These are phyloP conservation scores for Agrocybe pediades DNA, from an alignment of 768 basidiomycete species.

Conservation along the genomic window DNA sequence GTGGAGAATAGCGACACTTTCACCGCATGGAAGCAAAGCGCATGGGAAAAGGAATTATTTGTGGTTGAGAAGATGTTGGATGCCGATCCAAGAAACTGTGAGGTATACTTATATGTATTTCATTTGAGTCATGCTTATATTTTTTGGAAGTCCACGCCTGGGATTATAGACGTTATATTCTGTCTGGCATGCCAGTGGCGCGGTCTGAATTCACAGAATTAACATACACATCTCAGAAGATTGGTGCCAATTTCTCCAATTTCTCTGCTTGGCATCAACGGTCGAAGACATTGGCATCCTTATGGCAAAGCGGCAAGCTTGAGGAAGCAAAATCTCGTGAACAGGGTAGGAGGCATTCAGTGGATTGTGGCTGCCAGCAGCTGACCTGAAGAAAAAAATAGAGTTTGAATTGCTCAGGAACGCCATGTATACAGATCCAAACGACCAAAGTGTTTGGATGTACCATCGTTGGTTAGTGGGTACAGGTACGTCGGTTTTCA, in stretches of 20 bases:
- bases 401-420: conserved; percentile 93
- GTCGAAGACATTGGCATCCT: conserved; percentile 69
- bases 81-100: conserved; percentile 91
- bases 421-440: conserved; percentile 95
- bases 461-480: conserved; percentile 98
- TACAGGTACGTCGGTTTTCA: conserved; percentile 46
- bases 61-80: conserved; percentile 94
- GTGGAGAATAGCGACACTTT: conserved; percentile 42
- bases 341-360: conserved; percentile 54
- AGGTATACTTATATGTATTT: conserved; percentile 24
- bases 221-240: conserved; percentile 85
- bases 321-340: conserved; percentile 61
- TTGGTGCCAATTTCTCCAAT: conserved; percentile 93
- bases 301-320: conserved; percentile 64
- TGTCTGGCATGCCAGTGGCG: conserved; percentile 65
- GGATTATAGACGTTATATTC: conserved; percentile 89
- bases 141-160: conserved; percentile 80
- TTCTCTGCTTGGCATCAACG: conserved; percentile 99
- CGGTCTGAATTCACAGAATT: conserved; percentile 69
- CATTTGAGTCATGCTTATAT: neutral
- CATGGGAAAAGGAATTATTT: conserved; percentile 85
- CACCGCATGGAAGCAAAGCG: conserved; percentile 72
- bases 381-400: conserved; percentile 30
- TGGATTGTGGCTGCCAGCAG: neutral
- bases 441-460: conserved; percentile 97